A percentile compares a stretch with the other conserved stretches of the same genome.
Conservation (phyloP, 2,329 filamentous ascomycete species). For the Ambrosiella beaveri region DNA sequence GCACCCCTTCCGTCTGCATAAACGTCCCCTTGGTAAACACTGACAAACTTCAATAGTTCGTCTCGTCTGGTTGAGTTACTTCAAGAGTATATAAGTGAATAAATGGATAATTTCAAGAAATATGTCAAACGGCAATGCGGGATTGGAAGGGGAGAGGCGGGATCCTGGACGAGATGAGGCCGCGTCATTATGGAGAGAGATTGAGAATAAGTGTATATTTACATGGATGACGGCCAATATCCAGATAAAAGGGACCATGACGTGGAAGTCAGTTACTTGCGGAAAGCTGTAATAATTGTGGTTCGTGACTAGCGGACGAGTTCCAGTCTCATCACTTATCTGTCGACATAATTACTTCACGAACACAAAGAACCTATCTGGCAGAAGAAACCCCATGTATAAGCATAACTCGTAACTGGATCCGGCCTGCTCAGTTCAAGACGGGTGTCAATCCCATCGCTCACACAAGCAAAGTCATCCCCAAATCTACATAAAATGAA, state of each 20-base stretch:
- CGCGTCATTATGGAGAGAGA: not conserved
- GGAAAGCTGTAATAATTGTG: too few relatives aligned
- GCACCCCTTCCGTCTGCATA: too few relatives aligned
- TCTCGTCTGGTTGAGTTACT: not conserved
- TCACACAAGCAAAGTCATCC: not conserved
- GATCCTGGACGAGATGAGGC: not conserved
- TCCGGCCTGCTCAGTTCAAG: conserved; percentile 1
- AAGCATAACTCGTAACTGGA: conserved; percentile 2
- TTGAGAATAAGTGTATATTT: not conserved
- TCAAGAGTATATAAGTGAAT: not conserved
- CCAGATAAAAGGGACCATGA: too few relatives aligned
- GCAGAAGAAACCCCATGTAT: not conserved
- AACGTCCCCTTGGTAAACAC: too few relatives aligned
- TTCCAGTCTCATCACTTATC: too few relatives aligned
- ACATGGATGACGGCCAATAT: not conserved
- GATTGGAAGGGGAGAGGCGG: not conserved
- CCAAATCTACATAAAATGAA: not conserved
- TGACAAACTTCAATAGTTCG: not conserved
- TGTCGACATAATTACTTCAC: not conserved
- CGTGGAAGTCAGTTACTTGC: too few relatives aligned
- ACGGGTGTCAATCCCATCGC: not conserved
- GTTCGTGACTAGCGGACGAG: too few relatives aligned
- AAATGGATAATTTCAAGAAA: not conserved
- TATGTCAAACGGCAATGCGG: not conserved
- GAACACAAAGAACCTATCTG: not conserved